Evolutionary conservation across 2,329 filamentous ascomycete genomes (phyloP), one percentile per base, ranked within the genome.

Genomic region (Colletotrichum chrysophilum): DNA sequence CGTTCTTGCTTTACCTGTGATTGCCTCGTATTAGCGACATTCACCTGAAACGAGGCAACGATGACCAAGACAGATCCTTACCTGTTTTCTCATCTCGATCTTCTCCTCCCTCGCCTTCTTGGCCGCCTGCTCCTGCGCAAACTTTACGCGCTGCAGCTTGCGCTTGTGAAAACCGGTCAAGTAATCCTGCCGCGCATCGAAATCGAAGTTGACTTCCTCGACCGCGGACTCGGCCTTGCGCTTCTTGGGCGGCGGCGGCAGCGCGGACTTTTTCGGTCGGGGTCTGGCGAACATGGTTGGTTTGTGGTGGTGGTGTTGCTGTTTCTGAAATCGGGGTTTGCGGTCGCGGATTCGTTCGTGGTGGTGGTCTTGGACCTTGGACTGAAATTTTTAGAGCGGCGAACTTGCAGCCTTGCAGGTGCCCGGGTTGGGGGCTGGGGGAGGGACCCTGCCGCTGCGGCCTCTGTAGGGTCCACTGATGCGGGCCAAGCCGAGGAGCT

Each of bases 131-230:
- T 97, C 95, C 82, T 97, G 94, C 3, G 96, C 96, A 84, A 93
- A 89, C 87, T 98, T 97, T 79, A 93, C 92, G 48, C 97, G 91
- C 83, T 95, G 94, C 69, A 94, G 87, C 85, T 98, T 98, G 84
- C 97, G 94, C 89, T 98, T 99, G 88, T 96, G 96, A 86, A 99
- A 99, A 4, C 97, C 97, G 0, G 96, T 98, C 74, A 99, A 89
- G 83, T 95, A 99, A 81, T 98, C 96, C 78, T 94, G 88, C 78
- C 97, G 93, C 61, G 94, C 94, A 76, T 90, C 89, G 76, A 90
- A 87, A 86, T 99, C 96, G 86, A 98, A 99, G 68, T 88, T 92
- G 84, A 99, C 94, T 83, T 98, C 95, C 81, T 96, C 95, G 76
- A 95, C 88, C 52, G 88, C 86, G 61, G 88, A 87, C 16, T 89